Evolutionary conservation across 306 rosid species (phyloP).

Genomic region (Cicer bijugum): DNA sequence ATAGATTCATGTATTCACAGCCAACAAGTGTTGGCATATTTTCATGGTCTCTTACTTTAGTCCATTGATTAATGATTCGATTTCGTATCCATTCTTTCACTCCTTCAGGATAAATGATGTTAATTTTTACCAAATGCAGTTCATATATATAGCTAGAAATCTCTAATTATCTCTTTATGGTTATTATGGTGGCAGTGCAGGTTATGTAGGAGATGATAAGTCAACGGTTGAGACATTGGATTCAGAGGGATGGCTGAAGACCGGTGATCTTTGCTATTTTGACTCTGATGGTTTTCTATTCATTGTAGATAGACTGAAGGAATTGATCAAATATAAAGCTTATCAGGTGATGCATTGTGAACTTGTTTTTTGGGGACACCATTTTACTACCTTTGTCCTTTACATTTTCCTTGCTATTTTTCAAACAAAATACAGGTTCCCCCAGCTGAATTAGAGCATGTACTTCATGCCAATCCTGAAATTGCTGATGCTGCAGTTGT

Average conservation of each 20-base stretch:
- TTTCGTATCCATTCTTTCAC: background rate
- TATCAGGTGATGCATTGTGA: constrained; percentile 68
- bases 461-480: constrained; percentile 73
- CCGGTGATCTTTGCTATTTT: constrained; percentile 93
- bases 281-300: constrained; percentile 80
- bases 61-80: background rate
- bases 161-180: background rate
- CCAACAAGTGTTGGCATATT: background rate
- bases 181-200: constrained; percentile 49
- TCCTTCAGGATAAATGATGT: background rate
- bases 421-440: constrained; percentile 72
- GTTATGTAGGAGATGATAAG: constrained; percentile 83
- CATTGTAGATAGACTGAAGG: constrained; percentile 87
- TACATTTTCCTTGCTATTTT: constrained; percentile 13
- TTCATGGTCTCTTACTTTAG: background rate
- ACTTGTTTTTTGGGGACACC: background rate
- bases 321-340: constrained; percentile 90
- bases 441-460: constrained; percentile 83
- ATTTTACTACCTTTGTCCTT: background rate
- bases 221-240: constrained; percentile 81
- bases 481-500: constrained; percentile 83
- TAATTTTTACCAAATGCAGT: constrained; percentile 2
- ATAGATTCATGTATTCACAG: background rate
- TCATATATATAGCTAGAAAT: background rate
- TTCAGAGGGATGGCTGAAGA: constrained; percentile 91